Conservation (phyloP, 305 asterid genomes). For the Fraxinus latifolia region DNA sequence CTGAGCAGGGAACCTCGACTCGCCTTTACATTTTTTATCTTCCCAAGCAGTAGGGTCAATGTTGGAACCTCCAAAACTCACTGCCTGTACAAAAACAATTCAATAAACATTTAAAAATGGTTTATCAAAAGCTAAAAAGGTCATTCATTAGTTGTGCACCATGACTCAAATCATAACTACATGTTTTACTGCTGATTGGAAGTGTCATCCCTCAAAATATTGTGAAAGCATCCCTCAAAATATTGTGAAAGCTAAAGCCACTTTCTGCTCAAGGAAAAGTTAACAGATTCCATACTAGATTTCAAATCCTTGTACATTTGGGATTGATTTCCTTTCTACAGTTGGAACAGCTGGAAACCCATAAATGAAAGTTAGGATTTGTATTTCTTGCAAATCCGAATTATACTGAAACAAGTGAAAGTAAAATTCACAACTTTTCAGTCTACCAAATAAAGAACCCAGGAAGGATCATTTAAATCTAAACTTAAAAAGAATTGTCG, state of each 20-base stretch:
- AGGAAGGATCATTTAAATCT: not conserved
- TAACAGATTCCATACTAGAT: not conserved
- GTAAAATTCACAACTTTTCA: not conserved
- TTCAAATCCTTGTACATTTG: not conserved
- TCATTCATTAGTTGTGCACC: not conserved
- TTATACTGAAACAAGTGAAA: not conserved
- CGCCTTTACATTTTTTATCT: constrained; percentile 96
- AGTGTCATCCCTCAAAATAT: not conserved
- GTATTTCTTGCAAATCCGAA: not conserved
- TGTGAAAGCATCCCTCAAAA: not conserved
- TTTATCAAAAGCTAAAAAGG: not conserved
- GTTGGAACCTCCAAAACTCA: constrained; percentile 92
- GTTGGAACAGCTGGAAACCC: not conserved
- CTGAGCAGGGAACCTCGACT: constrained; percentile 99
- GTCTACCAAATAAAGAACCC: not conserved
- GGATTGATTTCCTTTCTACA: not conserved
- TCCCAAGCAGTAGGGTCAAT: constrained; percentile 99
- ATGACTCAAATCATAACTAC: not conserved
- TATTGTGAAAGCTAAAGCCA: not conserved
- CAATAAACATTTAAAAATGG: not conserved
- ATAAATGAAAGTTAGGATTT: not conserved
- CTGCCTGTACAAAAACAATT: constrained; percentile 45
- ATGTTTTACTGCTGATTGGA: not conserved
- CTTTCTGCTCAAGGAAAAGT: not conserved
- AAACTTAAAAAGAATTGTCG: not conserved